Conservation (phyloP, 2,329 filamentous ascomycete genomes). For the Aspergillus fructus region DNA sequence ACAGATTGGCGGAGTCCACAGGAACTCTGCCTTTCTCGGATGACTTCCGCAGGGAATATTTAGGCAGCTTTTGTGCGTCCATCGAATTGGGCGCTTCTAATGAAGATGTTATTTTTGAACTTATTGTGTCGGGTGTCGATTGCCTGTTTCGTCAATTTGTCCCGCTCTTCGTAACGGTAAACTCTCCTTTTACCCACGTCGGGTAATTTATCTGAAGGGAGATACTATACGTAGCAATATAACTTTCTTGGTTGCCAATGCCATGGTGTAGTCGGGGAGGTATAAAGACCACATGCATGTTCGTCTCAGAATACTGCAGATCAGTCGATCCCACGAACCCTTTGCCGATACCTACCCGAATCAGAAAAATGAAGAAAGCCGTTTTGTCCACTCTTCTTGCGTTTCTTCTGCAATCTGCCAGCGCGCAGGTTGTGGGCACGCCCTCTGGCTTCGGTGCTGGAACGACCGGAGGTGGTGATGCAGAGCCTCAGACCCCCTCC, state of each 20-base stretch:
- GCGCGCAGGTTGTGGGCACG: slow-evolving; percentile 12
- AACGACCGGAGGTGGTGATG: slow-evolving; percentile 16
- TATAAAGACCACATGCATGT: background rate
- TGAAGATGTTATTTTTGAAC: background rate
- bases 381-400: background rate
- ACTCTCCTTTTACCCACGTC: background rate
- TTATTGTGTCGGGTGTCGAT: background rate
- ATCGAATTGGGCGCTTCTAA: background rate
- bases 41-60: background rate
- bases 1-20: background rate
- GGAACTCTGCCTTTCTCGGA: background rate
- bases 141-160: background rate
- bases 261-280: background rate
- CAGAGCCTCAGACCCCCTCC: slow-evolving; percentile 9
- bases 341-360: background rate
- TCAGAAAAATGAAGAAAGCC: background rate
- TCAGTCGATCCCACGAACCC: background rate
- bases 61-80: background rate
- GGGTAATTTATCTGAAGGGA: background rate
- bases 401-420: background rate
- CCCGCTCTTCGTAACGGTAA: background rate
- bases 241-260: background rate
- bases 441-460: slow-evolving; percentile 16
- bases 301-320: background rate
- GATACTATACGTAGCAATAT: background rate